phyloP scores from a whole-genome alignment of 2,329 filamentous ascomycete species.

The Periconia macrospinosa region DNA sequence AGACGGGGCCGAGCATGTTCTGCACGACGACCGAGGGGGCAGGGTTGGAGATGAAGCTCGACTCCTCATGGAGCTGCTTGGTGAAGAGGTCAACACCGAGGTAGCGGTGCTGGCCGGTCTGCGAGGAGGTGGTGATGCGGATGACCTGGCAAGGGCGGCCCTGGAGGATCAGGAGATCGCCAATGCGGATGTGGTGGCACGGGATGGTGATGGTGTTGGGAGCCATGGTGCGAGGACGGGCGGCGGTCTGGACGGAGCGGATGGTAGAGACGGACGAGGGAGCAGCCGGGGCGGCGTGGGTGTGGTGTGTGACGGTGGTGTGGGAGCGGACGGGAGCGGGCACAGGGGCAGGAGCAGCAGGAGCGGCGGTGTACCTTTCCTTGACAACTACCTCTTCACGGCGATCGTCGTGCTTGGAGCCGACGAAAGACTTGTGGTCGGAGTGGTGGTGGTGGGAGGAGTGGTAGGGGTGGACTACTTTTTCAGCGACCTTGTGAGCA shows the following conservation, averaged over 20 bases:
- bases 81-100: constrained; percentile 99
- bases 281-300: constrained; percentile 76
- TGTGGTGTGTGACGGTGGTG: constrained; percentile 27
- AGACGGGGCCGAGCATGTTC: constrained; percentile 98
- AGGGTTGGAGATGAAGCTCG: constrained; percentile 95
- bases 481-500: constrained; percentile 58
- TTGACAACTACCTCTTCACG: constrained; percentile 53
- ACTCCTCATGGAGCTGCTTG: constrained; percentile 99
- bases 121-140: constrained; percentile 95
- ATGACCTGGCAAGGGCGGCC: constrained; percentile 99
- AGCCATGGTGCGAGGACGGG: constrained; percentile 42
- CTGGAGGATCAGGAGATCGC: constrained; percentile 98
- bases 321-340: constrained; percentile 34
- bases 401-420: constrained; percentile 35
- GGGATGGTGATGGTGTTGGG: constrained; percentile 96
- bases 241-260: constrained; percentile 18
- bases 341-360: constrained; percentile 27
- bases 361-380: constrained; percentile 44
- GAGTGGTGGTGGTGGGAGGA: constrained; percentile 55
- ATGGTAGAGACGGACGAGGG: constrained; percentile 57
- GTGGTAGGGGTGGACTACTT: constrained; percentile 65
- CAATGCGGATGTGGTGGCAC: constrained; percentile 99
- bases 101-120: constrained; percentile 99
- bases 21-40: constrained; percentile 95
- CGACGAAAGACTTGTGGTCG: constrained; percentile 39